These are phyloP conservation scores for Eragrostis curvula DNA, from an alignment of 176 grass and related monocot genomes.

Conservation along the genomic window DNA sequence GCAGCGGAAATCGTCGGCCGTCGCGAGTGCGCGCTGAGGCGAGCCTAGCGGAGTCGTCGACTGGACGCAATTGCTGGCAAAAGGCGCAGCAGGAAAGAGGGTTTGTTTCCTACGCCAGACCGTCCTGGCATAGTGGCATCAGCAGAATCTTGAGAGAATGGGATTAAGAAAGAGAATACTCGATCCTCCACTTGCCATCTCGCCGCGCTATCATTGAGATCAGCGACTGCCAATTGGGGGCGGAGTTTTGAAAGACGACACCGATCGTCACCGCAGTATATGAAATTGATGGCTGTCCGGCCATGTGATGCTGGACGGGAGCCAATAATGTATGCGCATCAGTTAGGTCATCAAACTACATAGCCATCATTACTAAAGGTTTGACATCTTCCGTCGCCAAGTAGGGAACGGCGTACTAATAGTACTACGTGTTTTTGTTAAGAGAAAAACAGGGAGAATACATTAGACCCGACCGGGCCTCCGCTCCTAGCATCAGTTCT, in stretches of 20 bases:
- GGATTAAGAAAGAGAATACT: background rate
- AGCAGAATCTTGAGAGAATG: background rate
- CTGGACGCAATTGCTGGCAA: background rate
- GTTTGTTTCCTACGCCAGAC: background rate
- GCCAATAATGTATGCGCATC: background rate
- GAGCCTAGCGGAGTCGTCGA: background rate
- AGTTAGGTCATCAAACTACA: background rate
- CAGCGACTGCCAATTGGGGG: background rate
- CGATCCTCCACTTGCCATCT: background rate
- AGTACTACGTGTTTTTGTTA: background rate
- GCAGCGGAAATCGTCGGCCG: constrained; percentile 26
- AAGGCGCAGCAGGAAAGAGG: background rate
- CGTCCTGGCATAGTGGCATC: background rate
- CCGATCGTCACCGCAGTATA: background rate
- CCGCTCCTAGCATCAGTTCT: background rate
- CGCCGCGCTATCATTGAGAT: background rate
- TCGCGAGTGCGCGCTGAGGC: background rate
- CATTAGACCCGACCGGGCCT: background rate
- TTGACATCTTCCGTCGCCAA: background rate
- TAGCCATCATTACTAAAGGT: background rate
- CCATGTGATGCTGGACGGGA: background rate
- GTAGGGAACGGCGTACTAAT: background rate
- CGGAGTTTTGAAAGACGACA: background rate
- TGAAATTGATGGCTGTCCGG: background rate
- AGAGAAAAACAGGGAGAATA: background rate